These are phyloP conservation scores for Trypanosoma conorhini DNA, from an alignment of 208 protist species.

Conservation along the genomic window DNA sequence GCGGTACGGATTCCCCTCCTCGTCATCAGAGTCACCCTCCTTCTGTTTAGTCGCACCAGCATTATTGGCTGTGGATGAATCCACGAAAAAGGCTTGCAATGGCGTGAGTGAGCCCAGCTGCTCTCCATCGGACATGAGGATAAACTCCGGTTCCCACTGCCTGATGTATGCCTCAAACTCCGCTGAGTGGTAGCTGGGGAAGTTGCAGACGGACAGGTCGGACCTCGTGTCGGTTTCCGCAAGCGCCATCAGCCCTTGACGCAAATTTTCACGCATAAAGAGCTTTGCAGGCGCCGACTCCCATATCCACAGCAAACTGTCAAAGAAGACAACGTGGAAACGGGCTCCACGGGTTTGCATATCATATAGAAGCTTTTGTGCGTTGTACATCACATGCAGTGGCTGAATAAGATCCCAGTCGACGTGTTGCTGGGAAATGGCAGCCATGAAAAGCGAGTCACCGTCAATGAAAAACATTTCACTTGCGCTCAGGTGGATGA, in stretches of 20 bases:
- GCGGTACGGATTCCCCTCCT: neutral
- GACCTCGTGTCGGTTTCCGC: slow-evolving; percentile 37
- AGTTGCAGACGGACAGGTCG: slow-evolving; percentile 55
- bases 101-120: slow-evolving; percentile 59
- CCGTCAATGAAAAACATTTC: slow-evolving; percentile 94
- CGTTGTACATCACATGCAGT: slow-evolving; percentile 86
- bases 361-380: slow-evolving; percentile 70
- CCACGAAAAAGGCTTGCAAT: slow-evolving; percentile 55
- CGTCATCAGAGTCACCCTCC: neutral
- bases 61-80: slow-evolving; percentile 4
- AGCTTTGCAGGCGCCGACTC: slow-evolving; percentile 69
- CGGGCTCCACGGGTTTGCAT: slow-evolving; percentile 69
- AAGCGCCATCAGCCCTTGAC: slow-evolving; percentile 39
- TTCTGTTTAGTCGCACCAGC: neutral
- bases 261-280: slow-evolving; percentile 80
- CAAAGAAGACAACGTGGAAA: slow-evolving; percentile 91
- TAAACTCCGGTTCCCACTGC: slow-evolving; percentile 81
- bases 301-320: slow-evolving; percentile 74
- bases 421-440: slow-evolving; percentile 68
- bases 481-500: slow-evolving; percentile 83
- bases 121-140: slow-evolving; percentile 89
- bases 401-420: slow-evolving; percentile 91
- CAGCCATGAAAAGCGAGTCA: slow-evolving; percentile 88
- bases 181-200: slow-evolving; percentile 67
- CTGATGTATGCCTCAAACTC: slow-evolving; percentile 62